These are phyloP conservation scores for Kernera saxatilis DNA, from an alignment of 345 rosid species.

Conservation along the genomic window DNA sequence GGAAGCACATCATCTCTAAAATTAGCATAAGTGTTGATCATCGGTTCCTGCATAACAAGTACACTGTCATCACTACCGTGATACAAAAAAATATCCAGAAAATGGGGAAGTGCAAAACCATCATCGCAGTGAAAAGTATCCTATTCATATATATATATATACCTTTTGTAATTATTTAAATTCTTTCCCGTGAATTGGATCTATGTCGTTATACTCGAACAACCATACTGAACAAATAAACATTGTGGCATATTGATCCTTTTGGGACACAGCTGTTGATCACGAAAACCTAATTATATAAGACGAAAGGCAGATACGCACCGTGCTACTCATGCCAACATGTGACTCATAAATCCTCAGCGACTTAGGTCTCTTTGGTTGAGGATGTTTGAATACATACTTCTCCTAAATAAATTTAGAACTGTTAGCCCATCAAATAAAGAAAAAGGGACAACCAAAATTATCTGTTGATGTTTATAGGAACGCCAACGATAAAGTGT, in stretches of 20 bases:
- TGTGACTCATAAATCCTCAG: constrained; percentile 92
- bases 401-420: constrained; percentile 48
- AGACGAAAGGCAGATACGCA: constrained; percentile 27
- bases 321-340: constrained; percentile 98
- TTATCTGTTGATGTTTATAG: not conserved
- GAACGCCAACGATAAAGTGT: not conserved
- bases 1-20: constrained; percentile 96
- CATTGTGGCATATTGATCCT: not conserved
- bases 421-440: not conserved
- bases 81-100: not conserved
- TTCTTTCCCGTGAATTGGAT: not conserved
- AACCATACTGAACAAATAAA: constrained; percentile 1
- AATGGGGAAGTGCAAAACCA: not conserved
- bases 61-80: constrained; percentile 10
- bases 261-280: not conserved
- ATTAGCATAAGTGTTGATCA: constrained; percentile 71
- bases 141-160: not conserved
- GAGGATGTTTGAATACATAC: constrained; percentile 74
- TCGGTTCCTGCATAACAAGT: constrained; percentile 65
- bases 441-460: not conserved
- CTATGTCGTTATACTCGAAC: not conserved
- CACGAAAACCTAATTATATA: not conserved
- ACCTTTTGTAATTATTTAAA: not conserved
- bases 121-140: not conserved
- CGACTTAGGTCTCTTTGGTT: constrained; percentile 84